Conservation (phyloP, 768 basidiomycete species). For the Auriscalpium vulgare region DNA sequence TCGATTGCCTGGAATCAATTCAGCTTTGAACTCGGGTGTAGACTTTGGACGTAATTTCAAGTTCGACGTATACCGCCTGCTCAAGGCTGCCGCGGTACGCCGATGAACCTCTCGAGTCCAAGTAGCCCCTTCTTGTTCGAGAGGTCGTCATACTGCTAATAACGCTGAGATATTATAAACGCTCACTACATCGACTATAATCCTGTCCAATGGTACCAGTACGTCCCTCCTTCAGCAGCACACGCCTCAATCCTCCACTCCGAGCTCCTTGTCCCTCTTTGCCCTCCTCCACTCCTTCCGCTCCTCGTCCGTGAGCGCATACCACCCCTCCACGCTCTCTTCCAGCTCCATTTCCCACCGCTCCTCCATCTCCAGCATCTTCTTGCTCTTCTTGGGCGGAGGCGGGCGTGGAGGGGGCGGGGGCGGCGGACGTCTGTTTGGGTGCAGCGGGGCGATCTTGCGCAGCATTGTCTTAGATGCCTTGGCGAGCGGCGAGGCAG, state of each 20-base stretch:
- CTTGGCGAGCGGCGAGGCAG: conserved; percentile 62
- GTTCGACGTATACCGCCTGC: too few relatives aligned
- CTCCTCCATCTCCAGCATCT: conserved; percentile 68
- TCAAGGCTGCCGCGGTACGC: too few relatives aligned
- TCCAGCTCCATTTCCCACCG: conserved; percentile 75
- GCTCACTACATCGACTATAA: too few relatives aligned
- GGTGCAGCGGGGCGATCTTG: conserved; percentile 69
- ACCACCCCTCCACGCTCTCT: conserved; percentile 63
- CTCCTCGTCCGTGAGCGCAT: conserved; percentile 25
- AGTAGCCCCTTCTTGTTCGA: too few relatives aligned
- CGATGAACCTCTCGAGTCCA: too few relatives aligned
- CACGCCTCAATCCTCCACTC: conserved; percentile 23
- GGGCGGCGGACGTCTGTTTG: conserved; percentile 64
- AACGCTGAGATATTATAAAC: too few relatives aligned
- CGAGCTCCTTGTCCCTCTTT: conserved; percentile 59
- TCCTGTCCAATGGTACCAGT: too few relatives aligned
- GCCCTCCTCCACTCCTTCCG: conserved; percentile 39
- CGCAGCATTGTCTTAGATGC: conserved; percentile 54
- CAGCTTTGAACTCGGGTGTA: too few relatives aligned
- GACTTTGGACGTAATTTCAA: too few relatives aligned
- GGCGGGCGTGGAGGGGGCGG: conserved; percentile 65
- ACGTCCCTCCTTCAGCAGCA: not conserved
- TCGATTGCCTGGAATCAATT: too few relatives aligned
- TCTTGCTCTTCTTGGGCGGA: conserved; percentile 72
- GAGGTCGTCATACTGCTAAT: too few relatives aligned